Evolutionary conservation across 2,329 filamentous ascomycete genomes (phyloP).

Genomic region (Sclerotinia trifoliorum): DNA sequence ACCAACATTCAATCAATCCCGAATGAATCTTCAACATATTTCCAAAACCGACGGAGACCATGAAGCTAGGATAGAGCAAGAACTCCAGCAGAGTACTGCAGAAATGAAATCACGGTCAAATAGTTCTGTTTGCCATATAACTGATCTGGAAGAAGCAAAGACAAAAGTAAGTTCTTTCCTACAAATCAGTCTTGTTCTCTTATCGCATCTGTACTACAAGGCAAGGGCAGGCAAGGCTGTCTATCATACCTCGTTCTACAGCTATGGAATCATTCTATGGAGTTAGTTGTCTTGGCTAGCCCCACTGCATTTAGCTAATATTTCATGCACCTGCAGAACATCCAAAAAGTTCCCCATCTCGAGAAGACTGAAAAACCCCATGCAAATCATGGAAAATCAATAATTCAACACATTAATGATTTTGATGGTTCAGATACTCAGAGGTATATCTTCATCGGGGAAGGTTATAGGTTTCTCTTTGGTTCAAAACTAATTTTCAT

Average conservation of each 20-base stretch:
- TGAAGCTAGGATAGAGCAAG: neutral
- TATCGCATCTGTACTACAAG: neutral
- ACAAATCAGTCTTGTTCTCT: neutral
- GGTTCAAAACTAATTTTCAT: constrained; percentile 6
- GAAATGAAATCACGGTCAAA: neutral
- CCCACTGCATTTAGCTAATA: constrained; percentile 20
- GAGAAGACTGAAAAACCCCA: neutral
- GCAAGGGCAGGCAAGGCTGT: neutral
- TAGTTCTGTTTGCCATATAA: neutral
- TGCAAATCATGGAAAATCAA: neutral
- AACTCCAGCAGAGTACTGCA: neutral
- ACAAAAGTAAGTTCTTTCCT: neutral
- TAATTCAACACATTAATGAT: constrained; percentile 12
- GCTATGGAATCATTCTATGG: neutral
- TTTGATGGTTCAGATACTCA: constrained; percentile 4
- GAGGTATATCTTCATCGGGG: constrained; percentile 5
- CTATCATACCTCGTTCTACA: neutral
- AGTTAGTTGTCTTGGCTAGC: constrained; percentile 1
- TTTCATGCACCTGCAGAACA: constrained; percentile 15
- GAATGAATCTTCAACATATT: constrained; percentile 16
- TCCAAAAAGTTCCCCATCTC: constrained; percentile 17
- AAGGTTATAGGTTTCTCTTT: neutral
- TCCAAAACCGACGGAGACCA: constrained; percentile 9
- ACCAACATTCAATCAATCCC: neutral
- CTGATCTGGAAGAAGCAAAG: neutral